Evolutionary conservation across 1,139 yeast species (phyloP).

Genomic region (Debaryomyces nepalensis): DNA sequence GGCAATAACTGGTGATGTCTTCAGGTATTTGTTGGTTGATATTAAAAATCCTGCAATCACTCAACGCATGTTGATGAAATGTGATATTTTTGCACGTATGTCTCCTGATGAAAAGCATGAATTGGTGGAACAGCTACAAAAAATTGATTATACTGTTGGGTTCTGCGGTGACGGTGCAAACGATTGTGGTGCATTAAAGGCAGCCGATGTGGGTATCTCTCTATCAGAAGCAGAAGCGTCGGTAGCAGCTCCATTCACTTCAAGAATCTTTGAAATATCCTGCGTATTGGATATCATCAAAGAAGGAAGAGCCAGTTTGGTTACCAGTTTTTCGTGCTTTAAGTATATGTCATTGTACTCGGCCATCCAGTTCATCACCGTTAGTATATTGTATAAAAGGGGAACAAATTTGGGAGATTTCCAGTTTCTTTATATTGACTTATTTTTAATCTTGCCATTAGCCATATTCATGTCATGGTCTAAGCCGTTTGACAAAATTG

Average conservation of each 20-base stretch:
- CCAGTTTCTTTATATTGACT: constrained; percentile 92
- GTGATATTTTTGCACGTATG: constrained; percentile 92
- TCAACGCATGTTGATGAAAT: constrained; percentile 69
- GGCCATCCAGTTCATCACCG: constrained; percentile 92
- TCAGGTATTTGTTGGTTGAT: constrained; percentile 72
- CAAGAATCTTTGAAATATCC: constrained; percentile 84
- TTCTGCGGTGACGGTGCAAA: constrained; percentile 98
- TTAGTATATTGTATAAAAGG: constrained; percentile 78
- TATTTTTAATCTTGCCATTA: constrained; percentile 86
- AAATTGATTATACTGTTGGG: constrained; percentile 87
- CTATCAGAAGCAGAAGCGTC: constrained; percentile 97
- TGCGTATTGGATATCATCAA: constrained; percentile 89
- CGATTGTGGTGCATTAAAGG: constrained; percentile 97
- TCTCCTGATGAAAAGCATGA: constrained; percentile 99
- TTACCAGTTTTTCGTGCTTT: constrained; percentile 94
- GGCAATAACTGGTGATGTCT: constrained; percentile 92
- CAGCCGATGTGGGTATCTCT: constrained; percentile 96
- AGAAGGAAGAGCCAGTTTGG: constrained; percentile 94
- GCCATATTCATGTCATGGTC: constrained; percentile 99
- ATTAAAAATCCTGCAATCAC: constrained; percentile 43
- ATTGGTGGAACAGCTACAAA: constrained; percentile 83
- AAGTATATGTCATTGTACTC: constrained; percentile 97
- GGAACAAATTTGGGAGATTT: constrained; percentile 98
- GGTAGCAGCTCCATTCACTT: constrained; percentile 98
- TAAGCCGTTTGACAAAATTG: constrained; percentile 66